Conservation (phyloP, 768 basidiomycete species). For the Guyanaporus albipodus region DNA sequence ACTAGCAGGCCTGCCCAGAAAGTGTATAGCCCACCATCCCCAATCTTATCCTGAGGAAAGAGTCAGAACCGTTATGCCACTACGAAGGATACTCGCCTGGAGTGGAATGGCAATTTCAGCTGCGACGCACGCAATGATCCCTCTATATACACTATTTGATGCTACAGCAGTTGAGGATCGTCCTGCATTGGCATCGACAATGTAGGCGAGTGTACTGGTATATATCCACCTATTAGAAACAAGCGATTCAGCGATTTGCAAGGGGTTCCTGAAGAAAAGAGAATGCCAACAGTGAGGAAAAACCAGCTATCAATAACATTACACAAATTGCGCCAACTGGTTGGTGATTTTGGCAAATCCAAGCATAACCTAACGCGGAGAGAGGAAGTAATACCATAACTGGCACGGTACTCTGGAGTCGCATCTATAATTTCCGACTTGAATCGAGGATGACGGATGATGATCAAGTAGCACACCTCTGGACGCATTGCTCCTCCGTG, state of each 20-base stretch:
- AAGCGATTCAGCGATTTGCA: not conserved
- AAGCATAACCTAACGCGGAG: slow-evolving; percentile 65
- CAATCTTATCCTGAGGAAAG: slow-evolving; percentile 16
- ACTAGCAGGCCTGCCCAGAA: slow-evolving; percentile 52
- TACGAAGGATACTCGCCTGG: slow-evolving; percentile 31
- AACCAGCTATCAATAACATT: slow-evolving; percentile 67
- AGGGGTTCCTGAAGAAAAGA: not conserved
- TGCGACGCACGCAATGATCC: slow-evolving; percentile 61
- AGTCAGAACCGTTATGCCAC: not conserved
- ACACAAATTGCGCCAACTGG: slow-evolving; percentile 69
- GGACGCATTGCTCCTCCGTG: slow-evolving; percentile 49
- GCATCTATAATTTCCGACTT: slow-evolving; percentile 47
- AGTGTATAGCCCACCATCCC: slow-evolving; percentile 30
- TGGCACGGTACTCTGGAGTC: slow-evolving; percentile 57
- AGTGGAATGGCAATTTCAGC: slow-evolving; percentile 78
- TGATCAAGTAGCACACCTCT: slow-evolving; percentile 49
- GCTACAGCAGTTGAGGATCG: slow-evolving; percentile 77
- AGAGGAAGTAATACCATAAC: slow-evolving; percentile 54
- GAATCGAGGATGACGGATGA: not conserved
- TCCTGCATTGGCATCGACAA: slow-evolving; percentile 83
- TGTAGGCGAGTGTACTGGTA: slow-evolving; percentile 70
- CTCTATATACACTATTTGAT: slow-evolving; percentile 71
- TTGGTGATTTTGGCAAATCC: slow-evolving; percentile 63
- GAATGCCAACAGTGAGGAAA: slow-evolving; percentile 42
- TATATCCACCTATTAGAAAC: slow-evolving; percentile 46